A percentile compares a stretch with the other conserved stretches of the same genome.
phyloP scores from a whole-genome alignment of 257 asterid genomes.

The Ocimum tenuiflorum region DNA sequence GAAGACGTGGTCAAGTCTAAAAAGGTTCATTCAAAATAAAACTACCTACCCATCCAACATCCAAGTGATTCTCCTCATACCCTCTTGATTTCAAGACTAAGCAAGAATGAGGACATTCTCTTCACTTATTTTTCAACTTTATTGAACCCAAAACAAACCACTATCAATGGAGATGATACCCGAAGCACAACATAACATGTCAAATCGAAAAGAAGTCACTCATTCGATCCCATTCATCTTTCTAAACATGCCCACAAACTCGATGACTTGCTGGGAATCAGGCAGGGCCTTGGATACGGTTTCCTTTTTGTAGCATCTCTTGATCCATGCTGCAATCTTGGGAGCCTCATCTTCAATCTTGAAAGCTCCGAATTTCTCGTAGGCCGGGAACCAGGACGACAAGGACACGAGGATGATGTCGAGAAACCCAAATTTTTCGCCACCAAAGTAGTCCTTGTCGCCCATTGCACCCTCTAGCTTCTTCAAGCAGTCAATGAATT shows the following conservation, averaged over 20 bases:
- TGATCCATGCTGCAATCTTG: slow-evolving; percentile 48
- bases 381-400: slow-evolving; percentile 55
- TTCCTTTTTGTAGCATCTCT: slow-evolving; percentile 50
- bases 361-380: slow-evolving; percentile 58
- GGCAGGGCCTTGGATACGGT: slow-evolving; percentile 46
- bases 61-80: background rate
- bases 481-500: slow-evolving; percentile 53
- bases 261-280: slow-evolving; percentile 37
- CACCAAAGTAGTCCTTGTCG: slow-evolving; percentile 50
- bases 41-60: background rate
- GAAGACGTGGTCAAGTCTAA: too few relatives aligned
- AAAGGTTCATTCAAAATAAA: too few relatives aligned
- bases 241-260: slow-evolving; percentile 43
- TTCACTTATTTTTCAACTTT: background rate
- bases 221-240: slow-evolving; percentile 58
- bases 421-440: slow-evolving; percentile 51
- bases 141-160: background rate
- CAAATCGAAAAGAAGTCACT: background rate
- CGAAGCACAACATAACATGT: too few relatives aligned
- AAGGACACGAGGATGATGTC: slow-evolving; percentile 43
- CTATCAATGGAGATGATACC: too few relatives aligned
- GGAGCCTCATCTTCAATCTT: slow-evolving; percentile 54
- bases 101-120: background rate
- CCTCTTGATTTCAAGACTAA: too few relatives aligned
- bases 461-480: slow-evolving; percentile 65